Evolutionary conservation across 176 grass and related monocot genomes (phyloP), one percentile per base, ranked within the genome.

Genomic region (Musa acuminata): DNA sequence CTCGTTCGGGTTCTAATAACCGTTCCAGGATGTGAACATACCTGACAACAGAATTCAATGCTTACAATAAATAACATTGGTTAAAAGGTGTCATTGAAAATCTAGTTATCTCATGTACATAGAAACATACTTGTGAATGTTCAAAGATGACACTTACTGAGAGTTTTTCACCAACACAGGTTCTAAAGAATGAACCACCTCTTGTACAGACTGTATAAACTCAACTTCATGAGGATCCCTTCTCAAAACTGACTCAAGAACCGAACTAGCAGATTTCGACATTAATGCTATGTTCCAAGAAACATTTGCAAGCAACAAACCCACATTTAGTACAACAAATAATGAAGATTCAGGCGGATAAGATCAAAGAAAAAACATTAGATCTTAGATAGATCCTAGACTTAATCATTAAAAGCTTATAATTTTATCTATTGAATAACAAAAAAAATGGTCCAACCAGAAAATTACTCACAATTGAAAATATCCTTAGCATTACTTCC

Each of bases 201-300:
- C 96, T 78, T 95, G 96, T 71, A 99, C 88, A 54, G 79, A 99
- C 59, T 99, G 91, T 84, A 99, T 81, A 83, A 89, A 99, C 87
- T 99, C 96, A 84, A 84, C 86, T 89, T 99, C 88, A 87, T 91
- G 84, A 65, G 88, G 96, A 75, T 95, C 91, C 73, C 85, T 99
- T 77, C 84, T 99, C 67, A 91, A 75, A 21, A 99, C 78, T 64
- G 91, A 86, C 89, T 95, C 91, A 86, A 99, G 81, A 83, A 99
- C 89, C 68, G 91, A 99, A 3, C 84, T 88, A 12, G 91, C 88
- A 75, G 91, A 94, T 86, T 99, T 99, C 0, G 88, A 95, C 77
- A 99, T 83, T 72, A 87, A 78, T 78, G 84, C 96, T 99, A 84
- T 65, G 64, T 81, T 50, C 62, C 74, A 85, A 71, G 52, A 2